Evolutionary conservation across 2,329 filamentous ascomycete genomes (phyloP).

Genomic region (Aureobasidium sp.): DNA sequence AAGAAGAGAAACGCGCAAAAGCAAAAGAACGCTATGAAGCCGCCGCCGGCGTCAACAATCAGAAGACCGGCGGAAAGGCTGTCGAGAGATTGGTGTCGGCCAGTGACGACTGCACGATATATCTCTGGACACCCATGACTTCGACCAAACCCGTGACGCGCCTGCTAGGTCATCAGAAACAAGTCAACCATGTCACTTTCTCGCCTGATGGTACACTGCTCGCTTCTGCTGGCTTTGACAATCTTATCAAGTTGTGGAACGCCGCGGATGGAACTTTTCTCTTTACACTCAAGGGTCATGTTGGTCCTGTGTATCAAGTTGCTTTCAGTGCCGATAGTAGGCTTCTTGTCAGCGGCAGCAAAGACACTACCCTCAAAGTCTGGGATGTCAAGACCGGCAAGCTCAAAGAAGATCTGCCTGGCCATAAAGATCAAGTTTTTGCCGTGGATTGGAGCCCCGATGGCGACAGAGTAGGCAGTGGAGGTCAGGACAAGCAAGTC

Average conservation of each 20-base stretch:
- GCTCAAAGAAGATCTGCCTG: conserved; percentile 73
- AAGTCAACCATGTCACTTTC: conserved; percentile 92
- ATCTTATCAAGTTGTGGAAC: conserved; percentile 89
- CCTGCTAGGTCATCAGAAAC: conserved; percentile 90
- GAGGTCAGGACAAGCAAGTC: conserved; percentile 80
- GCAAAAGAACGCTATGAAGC: conserved; percentile 80
- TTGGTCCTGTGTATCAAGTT: conserved; percentile 85
- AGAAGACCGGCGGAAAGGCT: conserved; percentile 54
- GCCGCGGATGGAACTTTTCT: conserved; percentile 71
- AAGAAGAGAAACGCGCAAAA: conserved; percentile 64
- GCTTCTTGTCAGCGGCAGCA: conserved; percentile 78
- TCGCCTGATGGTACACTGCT: conserved; percentile 84
- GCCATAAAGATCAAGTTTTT: conserved; percentile 89
- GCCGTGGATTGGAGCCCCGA: conserved; percentile 93
- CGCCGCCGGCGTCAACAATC: conserved; percentile 57
- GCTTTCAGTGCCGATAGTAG: conserved; percentile 88
- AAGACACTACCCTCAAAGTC: conserved; percentile 89
- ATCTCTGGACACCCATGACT: conserved; percentile 78
- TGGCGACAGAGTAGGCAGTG: conserved; percentile 80
- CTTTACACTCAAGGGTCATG: conserved; percentile 80
- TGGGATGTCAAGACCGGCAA: conserved; percentile 88
- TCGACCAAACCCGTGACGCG: conserved; percentile 80
- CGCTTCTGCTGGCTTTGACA: conserved; percentile 86
- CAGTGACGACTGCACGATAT: conserved; percentile 94
- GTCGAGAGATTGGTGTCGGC: conserved; percentile 83